Base-by-base conservation (phyloP, 805 yeast genomes). In the Zygoascus ofunaensis region DNA sequence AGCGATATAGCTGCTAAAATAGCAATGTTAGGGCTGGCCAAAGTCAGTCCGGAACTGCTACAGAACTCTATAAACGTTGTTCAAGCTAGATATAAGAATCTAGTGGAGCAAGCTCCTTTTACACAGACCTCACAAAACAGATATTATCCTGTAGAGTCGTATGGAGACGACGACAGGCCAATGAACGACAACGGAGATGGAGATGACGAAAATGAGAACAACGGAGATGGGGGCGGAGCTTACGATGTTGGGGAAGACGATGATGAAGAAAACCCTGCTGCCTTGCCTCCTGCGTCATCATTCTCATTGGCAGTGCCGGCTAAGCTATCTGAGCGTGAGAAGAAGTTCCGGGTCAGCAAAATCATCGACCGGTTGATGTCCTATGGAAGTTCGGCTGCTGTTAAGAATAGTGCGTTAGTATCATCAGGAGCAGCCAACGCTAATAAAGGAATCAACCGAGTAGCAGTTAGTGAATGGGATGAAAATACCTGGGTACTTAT, bases 401-500 rank as follows among this genome's bases (percentile, higher is more conserved):
- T n/a, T n/a, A n/a, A n/a, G n/a, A 23, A n/a, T 32, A 30, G 46
- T 5, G 35, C 50, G 2, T 35, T 44, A 21, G 20, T 43, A 5
- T 36, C 53, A 3, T 42, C 53, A 4, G 51, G 49, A 17, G 49
- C 50, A 4, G 48, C 49, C 14, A 33, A 39, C n/a, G 51, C 55
- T 15, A 52, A 49, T 30, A 47, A 47, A 28, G 53, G 57, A 10
- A 18, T 54, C 17, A 37, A 52, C 39, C 51, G 63, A 17, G 50
- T 62, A 43, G 69, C 64, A 39, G 67, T 57, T 49, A 61, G 70
- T 14, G 78, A 77, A 42, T 74, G 90, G 71, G 73, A 79, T 40
- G 73, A 71, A 34, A 80, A 80, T 49, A 77, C 90, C 1, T 87
- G 96, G 95, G 65, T 86, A 12, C 68, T 80, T 3, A 57, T 90